Base-by-base conservation (phyloP, 495 filamentous ascomycete genomes). In the Talaromyces borbonicus region DNA sequence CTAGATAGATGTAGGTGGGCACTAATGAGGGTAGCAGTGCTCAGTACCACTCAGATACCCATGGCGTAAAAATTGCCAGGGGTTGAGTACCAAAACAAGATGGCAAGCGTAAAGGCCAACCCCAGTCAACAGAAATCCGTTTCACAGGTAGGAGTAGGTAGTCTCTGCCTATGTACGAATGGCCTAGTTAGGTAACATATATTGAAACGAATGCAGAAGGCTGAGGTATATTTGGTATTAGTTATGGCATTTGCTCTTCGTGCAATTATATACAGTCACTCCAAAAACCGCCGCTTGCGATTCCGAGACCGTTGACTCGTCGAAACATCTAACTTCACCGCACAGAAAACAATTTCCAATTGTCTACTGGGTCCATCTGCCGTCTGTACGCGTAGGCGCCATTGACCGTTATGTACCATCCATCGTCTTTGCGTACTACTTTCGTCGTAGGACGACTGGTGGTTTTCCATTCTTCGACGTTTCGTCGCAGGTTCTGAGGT, bases 241-340 rank as follows among this genome's bases (percentile, higher is more conserved):
- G n/a, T n/a, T n/a, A n/a, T n/a, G n/a, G n/a, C n/a, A n/a, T n/a
- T n/a, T n/a, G n/a, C n/a, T n/a, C n/a, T n/a, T n/a, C n/a, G n/a
- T n/a, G n/a, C n/a, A n/a, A n/a, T n/a, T n/a, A n/a, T n/a, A n/a
- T 12, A 30, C 6, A 45, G 12, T 60, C 52, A 61, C 9, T 41
- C 43, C 54, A 96, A 61, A 62, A 95, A 97, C 5, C 57, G 65
- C 56, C 86, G 71, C 48, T 66, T 55, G 49, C 60, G 63, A 67
- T 95, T 96, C 55, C 88, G 75, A 20, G 67, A 73, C 49, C 72
- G 68, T 60, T 90, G 77, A 5, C 69, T 72, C 26, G 73, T 84
- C 53, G 80, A 77, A 0, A 83, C 84, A 47, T 95, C 85, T 29
- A 97, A 44, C 63, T 88, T 90, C 12, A 94, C 87, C 3, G 81